Evolutionary conservation across 108 stramenopile genomes (phyloP).

Genomic region (Nannochloropsis salina): DNA sequence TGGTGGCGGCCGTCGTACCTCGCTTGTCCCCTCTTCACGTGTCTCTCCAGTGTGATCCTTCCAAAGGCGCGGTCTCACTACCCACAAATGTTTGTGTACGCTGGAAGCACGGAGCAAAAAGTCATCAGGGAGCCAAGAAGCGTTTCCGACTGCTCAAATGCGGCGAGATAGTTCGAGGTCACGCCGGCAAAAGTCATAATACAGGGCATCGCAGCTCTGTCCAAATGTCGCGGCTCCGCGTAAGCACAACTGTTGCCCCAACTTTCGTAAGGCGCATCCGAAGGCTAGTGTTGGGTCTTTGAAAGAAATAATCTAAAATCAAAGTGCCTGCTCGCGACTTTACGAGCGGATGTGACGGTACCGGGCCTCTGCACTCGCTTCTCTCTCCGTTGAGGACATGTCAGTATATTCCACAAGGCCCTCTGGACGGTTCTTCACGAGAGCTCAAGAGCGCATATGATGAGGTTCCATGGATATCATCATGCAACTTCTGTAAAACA

Average conservation of each 20-base stretch:
- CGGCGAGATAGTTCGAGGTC: background rate
- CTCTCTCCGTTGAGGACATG: too few species aligned
- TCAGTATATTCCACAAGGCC: too few species aligned
- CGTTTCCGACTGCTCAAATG: background rate
- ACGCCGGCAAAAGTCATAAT: background rate
- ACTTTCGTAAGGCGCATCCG: background rate
- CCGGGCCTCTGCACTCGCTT: too few species aligned
- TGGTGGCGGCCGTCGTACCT: background rate
- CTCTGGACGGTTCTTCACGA: too few species aligned
- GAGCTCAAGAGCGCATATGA: too few species aligned
- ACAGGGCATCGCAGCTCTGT: constrained; percentile 13
- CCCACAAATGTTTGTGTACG: background rate
- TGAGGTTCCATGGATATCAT: too few species aligned
- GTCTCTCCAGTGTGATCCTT: too few species aligned
- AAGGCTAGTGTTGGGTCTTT: background rate
- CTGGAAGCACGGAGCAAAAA: background rate
- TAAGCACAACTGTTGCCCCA: background rate
- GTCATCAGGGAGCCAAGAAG: constrained; percentile 19
- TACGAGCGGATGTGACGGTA: too few species aligned
- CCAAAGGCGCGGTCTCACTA: too few species aligned
- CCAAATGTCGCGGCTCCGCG: constrained; percentile 11
- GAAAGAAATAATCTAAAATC: background rate
- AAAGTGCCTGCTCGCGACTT: too few species aligned
- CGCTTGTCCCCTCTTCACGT: background rate
- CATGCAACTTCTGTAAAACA: too few species aligned